Conservation (phyloP, 441 rosid genomes). For the Populus hybrid region DNA sequence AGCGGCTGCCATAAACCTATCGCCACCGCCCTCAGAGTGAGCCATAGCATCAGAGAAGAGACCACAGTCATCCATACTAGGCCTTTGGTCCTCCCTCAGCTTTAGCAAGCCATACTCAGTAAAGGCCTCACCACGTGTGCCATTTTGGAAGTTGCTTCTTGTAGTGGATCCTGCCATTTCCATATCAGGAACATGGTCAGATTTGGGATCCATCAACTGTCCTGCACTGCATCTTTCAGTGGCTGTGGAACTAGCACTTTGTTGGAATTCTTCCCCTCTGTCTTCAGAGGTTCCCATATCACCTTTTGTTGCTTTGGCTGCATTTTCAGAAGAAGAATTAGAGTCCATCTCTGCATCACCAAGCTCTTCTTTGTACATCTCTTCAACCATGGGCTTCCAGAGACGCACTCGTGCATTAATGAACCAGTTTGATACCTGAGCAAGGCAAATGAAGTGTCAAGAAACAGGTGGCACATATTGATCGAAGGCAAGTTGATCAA, state of each 20-base stretch:
- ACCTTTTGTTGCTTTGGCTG: constrained; percentile 35
- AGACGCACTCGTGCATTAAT: constrained; percentile 91
- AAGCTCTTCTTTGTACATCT: constrained; percentile 90
- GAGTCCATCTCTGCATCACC: constrained; percentile 75
- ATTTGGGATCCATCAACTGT: constrained; percentile 39
- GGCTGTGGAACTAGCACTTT: constrained; percentile 42
- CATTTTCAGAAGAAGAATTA: constrained; percentile 66
- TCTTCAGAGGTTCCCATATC: constrained; percentile 36
- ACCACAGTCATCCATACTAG: constrained; percentile 31
- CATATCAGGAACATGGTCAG: constrained; percentile 26
- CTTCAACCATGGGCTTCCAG: constrained; percentile 99
- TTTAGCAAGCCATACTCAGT: constrained; percentile 38
- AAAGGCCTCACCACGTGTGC: constrained; percentile 24
- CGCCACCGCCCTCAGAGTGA: constrained; percentile 29
- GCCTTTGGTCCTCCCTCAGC: constrained; percentile 42
- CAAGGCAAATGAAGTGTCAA: constrained; percentile 1
- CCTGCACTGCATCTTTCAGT: constrained; percentile 35
- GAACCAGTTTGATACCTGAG: constrained; percentile 90
- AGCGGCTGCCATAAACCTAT: constrained; percentile 48
- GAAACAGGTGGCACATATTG: not conserved
- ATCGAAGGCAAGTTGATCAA: not conserved
- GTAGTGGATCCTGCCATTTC: constrained; percentile 36
- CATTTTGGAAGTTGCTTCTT: constrained; percentile 29
- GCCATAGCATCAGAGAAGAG: constrained; percentile 42
- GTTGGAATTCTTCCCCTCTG: constrained; percentile 49